A percentile compares a stretch with the other conserved stretches of the same genome.
Conservation (phyloP, 164 flowering plant species). For the Hamamelis virginiana region DNA sequence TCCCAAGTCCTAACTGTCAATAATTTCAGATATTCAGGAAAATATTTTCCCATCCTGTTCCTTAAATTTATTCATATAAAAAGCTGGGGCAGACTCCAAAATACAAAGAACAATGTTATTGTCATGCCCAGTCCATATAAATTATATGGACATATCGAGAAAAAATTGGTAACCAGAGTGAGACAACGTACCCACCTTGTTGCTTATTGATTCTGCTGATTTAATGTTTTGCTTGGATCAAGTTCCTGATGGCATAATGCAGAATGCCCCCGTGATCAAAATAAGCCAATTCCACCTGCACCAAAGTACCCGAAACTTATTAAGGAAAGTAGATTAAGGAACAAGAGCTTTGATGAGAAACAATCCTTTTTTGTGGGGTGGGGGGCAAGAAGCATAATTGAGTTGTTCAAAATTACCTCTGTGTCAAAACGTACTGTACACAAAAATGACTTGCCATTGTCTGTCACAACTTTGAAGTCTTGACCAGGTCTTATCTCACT, state of each 20-base stretch:
- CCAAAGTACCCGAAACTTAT: background rate
- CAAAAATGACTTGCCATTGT: conserved; percentile 64
- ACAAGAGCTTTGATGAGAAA: background rate
- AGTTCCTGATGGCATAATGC: conserved; percentile 62
- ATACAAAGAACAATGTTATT: background rate
- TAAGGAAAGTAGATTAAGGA: background rate
- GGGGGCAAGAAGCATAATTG: background rate
- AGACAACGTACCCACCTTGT: background rate
- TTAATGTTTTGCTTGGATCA: conserved; percentile 45
- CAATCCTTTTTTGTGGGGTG: too few species aligned
- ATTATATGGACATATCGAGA: background rate
- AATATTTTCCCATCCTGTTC: background rate
- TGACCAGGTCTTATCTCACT: conserved; percentile 76
- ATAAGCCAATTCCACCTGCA: conserved; percentile 77
- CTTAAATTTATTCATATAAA: background rate
- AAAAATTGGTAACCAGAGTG: background rate
- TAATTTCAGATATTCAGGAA: background rate
- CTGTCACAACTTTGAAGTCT: conserved; percentile 61
- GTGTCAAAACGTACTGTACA: conserved; percentile 72
- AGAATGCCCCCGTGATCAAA: conserved; percentile 85
- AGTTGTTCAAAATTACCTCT: conserved; percentile 52
- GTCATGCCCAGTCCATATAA: too few species aligned
- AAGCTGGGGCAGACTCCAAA: background rate
- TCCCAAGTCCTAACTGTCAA: background rate
- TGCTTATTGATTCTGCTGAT: background rate